A percentile compares a stretch with the other conserved stretches of the same genome.
Conservation (phyloP, 352 stramenopile species). For the Pythium apleroticum region DNA sequence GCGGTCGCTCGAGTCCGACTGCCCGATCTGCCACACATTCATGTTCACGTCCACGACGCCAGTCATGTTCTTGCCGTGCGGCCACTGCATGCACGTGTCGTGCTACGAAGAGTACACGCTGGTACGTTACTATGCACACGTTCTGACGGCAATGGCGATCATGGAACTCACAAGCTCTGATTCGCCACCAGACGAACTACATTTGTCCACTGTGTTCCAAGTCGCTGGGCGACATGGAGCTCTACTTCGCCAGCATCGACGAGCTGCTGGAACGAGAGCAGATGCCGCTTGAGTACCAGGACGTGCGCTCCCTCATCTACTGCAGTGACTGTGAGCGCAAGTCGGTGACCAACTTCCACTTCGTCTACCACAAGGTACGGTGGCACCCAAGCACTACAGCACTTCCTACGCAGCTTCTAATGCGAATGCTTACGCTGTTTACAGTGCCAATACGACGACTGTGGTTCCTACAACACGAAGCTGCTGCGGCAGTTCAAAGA, state of each 20-base stretch:
- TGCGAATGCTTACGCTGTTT: neutral
- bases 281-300: constrained; percentile 76
- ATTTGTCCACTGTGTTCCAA: constrained; percentile 95
- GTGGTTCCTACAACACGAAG: constrained; percentile 86
- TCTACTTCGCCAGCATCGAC: constrained; percentile 87
- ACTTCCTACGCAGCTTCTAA: neutral
- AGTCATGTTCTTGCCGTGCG: constrained; percentile 93
- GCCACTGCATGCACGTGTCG: constrained; percentile 96
- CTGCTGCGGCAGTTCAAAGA: constrained; percentile 77
- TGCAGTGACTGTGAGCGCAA: constrained; percentile 88
- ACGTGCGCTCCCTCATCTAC: constrained; percentile 76
- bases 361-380: constrained; percentile 85
- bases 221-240: constrained; percentile 93
- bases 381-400: neutral
- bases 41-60: constrained; percentile 96
- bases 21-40: constrained; percentile 93
- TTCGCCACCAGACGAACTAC: constrained; percentile 77
- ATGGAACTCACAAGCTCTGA: neutral
- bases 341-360: constrained; percentile 82
- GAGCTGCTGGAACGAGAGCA: constrained; percentile 78
- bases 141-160: neutral
- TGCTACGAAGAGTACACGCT: constrained; percentile 95
- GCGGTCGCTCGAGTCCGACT: constrained; percentile 94
- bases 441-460: constrained; percentile 75
- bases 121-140: constrained; percentile 27